These are phyloP conservation scores for Verbascum thapsus DNA, from an alignment of 257 asterid genomes.

Conservation along the genomic window DNA sequence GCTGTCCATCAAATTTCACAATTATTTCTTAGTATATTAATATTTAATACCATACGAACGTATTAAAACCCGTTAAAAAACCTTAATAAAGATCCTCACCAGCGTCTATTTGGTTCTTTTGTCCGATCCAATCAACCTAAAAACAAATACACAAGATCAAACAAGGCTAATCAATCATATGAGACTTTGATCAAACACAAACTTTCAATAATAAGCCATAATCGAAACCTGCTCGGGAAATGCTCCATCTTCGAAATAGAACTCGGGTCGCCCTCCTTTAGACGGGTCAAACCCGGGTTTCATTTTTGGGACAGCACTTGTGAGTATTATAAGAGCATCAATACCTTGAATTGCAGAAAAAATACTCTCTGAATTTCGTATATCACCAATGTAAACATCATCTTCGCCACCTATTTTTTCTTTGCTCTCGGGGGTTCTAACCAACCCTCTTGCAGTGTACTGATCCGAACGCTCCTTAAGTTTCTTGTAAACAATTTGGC, in stretches of 20 bases:
- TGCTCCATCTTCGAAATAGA: constrained; percentile 87
- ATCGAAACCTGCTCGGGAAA: constrained; percentile 74
- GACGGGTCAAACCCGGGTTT: constrained; percentile 87
- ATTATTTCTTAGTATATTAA: background rate
- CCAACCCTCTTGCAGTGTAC: constrained; percentile 69
- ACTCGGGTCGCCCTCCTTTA: constrained; percentile 85
- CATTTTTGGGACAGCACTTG: constrained; percentile 94
- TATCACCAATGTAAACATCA: constrained; percentile 80
- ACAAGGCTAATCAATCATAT: background rate
- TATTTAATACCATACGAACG: no score
- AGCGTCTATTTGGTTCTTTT: constrained; percentile 89
- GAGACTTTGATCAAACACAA: constrained; percentile 1
- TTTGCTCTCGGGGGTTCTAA: constrained; percentile 87
- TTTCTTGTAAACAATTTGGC: constrained; percentile 87
- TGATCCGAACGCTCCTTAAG: constrained; percentile 75
- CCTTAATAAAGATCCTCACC: constrained; percentile 45
- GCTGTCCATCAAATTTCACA: constrained; percentile 50
- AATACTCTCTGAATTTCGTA: constrained; percentile 60
- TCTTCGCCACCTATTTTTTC: constrained; percentile 77
- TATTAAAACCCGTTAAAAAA: background rate
- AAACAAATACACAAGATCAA: constrained; percentile 21
- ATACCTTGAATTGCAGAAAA: constrained; percentile 67
- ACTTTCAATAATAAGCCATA: background rate
- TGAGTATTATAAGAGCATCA: constrained; percentile 82
- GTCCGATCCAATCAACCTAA: constrained; percentile 97